A percentile compares a stretch with the other conserved stretches of the same genome.
Evolutionary conservation across 306 rosid species (phyloP).

Genomic region (Rosa chinensis): DNA sequence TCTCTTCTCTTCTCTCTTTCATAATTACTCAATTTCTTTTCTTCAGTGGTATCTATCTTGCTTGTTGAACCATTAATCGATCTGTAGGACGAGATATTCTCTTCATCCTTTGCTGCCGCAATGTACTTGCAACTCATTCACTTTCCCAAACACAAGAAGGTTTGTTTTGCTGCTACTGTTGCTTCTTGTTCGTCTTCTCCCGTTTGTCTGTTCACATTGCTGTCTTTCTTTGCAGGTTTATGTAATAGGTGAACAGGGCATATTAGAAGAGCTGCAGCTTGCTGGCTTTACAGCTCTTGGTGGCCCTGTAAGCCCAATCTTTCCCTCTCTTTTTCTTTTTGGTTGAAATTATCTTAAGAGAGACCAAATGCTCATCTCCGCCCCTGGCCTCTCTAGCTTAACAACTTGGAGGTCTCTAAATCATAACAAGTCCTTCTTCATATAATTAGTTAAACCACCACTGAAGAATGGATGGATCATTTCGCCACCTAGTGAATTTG

Average conservation of each 20-base stretch:
- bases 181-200: neutral
- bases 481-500: neutral
- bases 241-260: slow-evolving; percentile 87
- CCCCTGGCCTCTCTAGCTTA: no score
- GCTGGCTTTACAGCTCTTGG: slow-evolving; percentile 91
- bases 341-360: neutral
- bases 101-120: slow-evolving; percentile 96
- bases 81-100: slow-evolving; percentile 80
- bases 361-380: no score
- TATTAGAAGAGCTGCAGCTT: slow-evolving; percentile 78
- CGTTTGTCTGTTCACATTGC: neutral
- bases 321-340: neutral
- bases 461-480: neutral
- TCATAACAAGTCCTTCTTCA: no score
- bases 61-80: neutral
- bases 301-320: slow-evolving; percentile 67
- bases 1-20: neutral
- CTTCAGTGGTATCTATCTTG: neutral
- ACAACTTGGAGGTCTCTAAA: no score
- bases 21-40: neutral
- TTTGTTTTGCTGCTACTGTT: slow-evolving; percentile 10
- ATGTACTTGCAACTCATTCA: slow-evolving; percentile 77
- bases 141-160: slow-evolving; percentile 79
- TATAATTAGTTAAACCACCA: no score
- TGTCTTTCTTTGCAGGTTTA: slow-evolving; percentile 58